These are phyloP conservation scores for Ogataea allantospora DNA, from an alignment of 805 yeast species.

Conservation along the genomic window DNA sequence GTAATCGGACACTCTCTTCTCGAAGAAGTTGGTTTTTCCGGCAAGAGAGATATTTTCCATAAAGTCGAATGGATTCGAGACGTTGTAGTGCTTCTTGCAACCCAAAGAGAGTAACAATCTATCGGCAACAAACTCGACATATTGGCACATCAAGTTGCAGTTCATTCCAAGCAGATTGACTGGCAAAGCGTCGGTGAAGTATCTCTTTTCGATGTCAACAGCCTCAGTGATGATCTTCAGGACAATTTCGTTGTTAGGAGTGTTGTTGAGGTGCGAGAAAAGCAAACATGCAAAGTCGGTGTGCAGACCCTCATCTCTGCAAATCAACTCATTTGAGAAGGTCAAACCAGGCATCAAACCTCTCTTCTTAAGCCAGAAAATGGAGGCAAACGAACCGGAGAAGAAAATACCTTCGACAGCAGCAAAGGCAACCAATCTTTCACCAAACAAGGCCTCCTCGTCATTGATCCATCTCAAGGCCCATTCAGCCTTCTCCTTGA, in stretches of 20 bases:
- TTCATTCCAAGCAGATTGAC: constrained; percentile 94
- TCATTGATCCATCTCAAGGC: constrained; percentile 96
- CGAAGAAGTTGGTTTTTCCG: constrained; percentile 98
- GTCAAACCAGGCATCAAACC: constrained; percentile 99
- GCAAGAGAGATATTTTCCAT: constrained; percentile 98
- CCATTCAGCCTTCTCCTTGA: constrained; percentile 98
- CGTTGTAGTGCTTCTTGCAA: constrained; percentile 83
- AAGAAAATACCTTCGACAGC: constrained; percentile 99
- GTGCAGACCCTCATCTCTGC: constrained; percentile 98
- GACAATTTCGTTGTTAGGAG: constrained; percentile 78
- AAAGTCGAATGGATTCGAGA: constrained; percentile 92
- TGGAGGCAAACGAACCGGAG: constrained; percentile 97
- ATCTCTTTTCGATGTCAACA: constrained; percentile 89
- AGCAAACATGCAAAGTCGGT: constrained; percentile 97
- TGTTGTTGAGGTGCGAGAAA: constrained; percentile 88
- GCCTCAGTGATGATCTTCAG: constrained; percentile 92
- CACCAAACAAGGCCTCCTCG: constrained; percentile 84
- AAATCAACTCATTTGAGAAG: constrained; percentile 94
- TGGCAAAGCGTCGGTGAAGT: constrained; percentile 93
- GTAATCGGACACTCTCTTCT: constrained; percentile 97
- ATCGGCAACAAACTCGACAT: constrained; percentile 97
- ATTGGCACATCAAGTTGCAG: constrained; percentile 90
- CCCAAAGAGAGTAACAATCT: constrained; percentile 90
- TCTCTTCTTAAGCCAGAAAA: constrained; percentile 98
- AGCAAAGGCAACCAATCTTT: constrained; percentile 96